Conservation (phyloP, 139 green algal genomes). For the Picochlorum sp. region DNA sequence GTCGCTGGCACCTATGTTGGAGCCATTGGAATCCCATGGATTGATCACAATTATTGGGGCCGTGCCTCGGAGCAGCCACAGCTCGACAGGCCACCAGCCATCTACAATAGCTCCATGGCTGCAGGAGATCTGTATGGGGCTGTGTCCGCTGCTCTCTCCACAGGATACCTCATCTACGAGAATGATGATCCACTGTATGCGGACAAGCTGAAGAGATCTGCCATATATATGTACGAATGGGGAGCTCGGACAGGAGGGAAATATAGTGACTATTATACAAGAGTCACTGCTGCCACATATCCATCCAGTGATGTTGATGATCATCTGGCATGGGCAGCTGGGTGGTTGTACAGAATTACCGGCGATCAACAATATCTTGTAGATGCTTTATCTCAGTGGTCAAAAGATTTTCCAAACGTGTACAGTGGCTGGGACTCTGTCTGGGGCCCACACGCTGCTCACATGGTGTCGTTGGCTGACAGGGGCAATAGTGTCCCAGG, state of each 20-base stretch:
- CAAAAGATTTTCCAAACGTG: neutral
- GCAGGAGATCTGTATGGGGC: constrained; percentile 7
- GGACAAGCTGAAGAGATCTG: constrained; percentile 5
- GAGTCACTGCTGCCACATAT: constrained; percentile 14
- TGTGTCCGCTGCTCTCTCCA: constrained; percentile 2
- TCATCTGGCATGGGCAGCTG: constrained; percentile 35
- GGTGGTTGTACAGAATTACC: constrained; percentile 38
- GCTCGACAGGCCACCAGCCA: neutral
- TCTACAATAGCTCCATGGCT: neutral
- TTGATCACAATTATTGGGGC: constrained; percentile 13
- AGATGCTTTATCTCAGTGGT: constrained; percentile 8
- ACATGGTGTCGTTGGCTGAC: constrained; percentile 10
- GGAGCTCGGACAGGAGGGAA: neutral
- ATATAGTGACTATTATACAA: constrained; percentile 11
- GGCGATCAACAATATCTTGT: constrained; percentile 18
- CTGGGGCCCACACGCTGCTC: constrained; percentile 9
- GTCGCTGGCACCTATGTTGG: neutral
- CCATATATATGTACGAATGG: constrained; percentile 3
- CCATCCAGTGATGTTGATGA: constrained; percentile 25
- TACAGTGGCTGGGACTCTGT: constrained; percentile 19
- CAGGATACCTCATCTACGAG: neutral
- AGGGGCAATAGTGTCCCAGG: constrained; percentile 4
- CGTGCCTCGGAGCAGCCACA: neutral
- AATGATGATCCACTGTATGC: constrained; percentile 9
- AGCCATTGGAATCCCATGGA: constrained; percentile 2